phyloP scores from a whole-genome alignment of 1,139 yeast genomes.

The Schizosaccharomyces versatilis region DNA sequence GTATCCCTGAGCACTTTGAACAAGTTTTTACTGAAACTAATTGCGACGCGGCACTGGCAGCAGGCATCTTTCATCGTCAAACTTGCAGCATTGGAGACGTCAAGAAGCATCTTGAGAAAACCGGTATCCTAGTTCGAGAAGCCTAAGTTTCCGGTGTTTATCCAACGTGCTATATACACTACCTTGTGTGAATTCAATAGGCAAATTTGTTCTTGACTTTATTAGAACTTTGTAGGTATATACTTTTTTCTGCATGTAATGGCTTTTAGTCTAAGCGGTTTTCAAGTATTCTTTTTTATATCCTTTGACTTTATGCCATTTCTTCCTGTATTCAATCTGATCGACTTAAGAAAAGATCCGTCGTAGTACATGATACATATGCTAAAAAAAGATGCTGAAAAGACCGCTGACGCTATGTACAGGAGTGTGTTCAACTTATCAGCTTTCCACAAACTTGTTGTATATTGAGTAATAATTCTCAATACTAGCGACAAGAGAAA shows the following conservation, averaged over 20 bases:
- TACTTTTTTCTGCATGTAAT: too few relatives aligned
- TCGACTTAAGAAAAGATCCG: too few relatives aligned
- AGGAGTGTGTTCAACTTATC: not conserved
- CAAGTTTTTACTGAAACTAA: slow-evolving; percentile 63
- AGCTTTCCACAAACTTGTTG: not conserved
- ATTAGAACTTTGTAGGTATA: too few relatives aligned
- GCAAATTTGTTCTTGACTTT: too few relatives aligned
- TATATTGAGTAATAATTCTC: not conserved
- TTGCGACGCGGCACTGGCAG: slow-evolving; percentile 92
- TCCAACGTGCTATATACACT: too few relatives aligned
- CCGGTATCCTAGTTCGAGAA: slow-evolving; percentile 27
- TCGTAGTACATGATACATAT: not conserved
- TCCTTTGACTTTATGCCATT: too few relatives aligned
- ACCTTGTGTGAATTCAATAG: too few relatives aligned
- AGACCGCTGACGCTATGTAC: not conserved
- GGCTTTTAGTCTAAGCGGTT: too few relatives aligned
- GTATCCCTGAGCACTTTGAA: slow-evolving; percentile 68
- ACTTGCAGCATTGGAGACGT: slow-evolving; percentile 76
- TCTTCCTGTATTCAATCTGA: too few relatives aligned
- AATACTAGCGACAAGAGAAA: not conserved
- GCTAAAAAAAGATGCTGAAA: not conserved
- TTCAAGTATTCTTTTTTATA: too few relatives aligned
- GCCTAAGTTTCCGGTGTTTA: too few relatives aligned
- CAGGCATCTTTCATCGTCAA: slow-evolving; percentile 90
- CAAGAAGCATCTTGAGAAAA: slow-evolving; percentile 35